Percentiles rank a stretch among this genome's conserved stretches.
Evolutionary conservation across 495 filamentous ascomycete species (phyloP).

Genomic region (Aspergillus affinis): DNA sequence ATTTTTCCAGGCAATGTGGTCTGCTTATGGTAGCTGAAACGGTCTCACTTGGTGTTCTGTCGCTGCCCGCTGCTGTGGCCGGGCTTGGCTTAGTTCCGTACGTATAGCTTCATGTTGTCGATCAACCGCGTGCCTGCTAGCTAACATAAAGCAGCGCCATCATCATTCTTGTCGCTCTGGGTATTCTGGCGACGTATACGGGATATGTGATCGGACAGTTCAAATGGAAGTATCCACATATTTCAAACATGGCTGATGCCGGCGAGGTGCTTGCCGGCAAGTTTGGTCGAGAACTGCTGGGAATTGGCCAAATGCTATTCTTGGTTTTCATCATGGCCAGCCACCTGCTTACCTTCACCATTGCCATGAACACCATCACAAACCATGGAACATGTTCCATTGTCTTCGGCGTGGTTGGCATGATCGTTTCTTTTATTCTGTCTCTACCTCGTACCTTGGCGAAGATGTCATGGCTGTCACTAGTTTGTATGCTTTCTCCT

Average conservation of each 20-base stretch:
- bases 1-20: slow-evolving; percentile 40
- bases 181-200: slow-evolving; percentile 71
- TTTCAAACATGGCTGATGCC: slow-evolving; percentile 71
- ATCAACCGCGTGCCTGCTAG: slow-evolving; percentile 10
- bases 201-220: slow-evolving; percentile 78
- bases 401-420: slow-evolving; percentile 65
- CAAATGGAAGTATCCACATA: slow-evolving; percentile 68
- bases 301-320: slow-evolving; percentile 62
- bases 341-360: slow-evolving; percentile 74
- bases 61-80: slow-evolving; percentile 64
- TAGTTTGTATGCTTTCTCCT: slow-evolving; percentile 49
- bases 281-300: slow-evolving; percentile 64
- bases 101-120: slow-evolving; percentile 10
- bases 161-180: slow-evolving; percentile 63
- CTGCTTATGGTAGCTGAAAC: slow-evolving; percentile 68
- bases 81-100: slow-evolving; percentile 61
- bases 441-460: slow-evolving; percentile 68
- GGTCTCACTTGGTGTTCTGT: slow-evolving; percentile 70
- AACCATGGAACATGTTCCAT: slow-evolving; percentile 68
- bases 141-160: slow-evolving; percentile 47
- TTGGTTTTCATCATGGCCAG: slow-evolving; percentile 76
- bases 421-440: slow-evolving; percentile 61
- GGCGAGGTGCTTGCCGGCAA: slow-evolving; percentile 63
- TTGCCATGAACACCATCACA: slow-evolving; percentile 70
- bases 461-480: slow-evolving; percentile 61